Evolutionary conservation across 768 basidiomycete genomes (phyloP).

Genomic region (Phaeotremella fagi): DNA sequence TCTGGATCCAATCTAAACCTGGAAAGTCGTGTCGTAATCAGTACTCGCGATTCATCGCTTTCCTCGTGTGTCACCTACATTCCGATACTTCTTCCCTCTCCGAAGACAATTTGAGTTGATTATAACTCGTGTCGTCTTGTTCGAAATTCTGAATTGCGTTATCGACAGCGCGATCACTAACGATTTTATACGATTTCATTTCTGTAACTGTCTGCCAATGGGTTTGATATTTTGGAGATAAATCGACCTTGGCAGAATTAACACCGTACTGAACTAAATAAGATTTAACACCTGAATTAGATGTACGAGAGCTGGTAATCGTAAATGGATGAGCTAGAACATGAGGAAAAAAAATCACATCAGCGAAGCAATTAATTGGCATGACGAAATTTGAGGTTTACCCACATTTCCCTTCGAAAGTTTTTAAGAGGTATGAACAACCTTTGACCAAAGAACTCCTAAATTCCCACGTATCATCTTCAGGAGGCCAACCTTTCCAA

Average conservation of each 20-base stretch:
- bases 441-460: conserved; percentile 11
- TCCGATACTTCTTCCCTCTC: too few relatives aligned
- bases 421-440: conserved; percentile 1
- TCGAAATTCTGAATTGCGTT: background rate
- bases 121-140: too few relatives aligned
- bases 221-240: conserved; percentile 5
- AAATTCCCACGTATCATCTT: conserved; percentile 31
- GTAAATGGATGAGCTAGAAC: conserved; percentile 10
- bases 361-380: background rate
- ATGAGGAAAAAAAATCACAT: background rate
- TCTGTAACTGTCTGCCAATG: conserved; percentile 11
- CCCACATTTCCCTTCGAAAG: conserved; percentile 21
- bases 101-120: too few relatives aligned
- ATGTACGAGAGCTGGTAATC: conserved; percentile 3
- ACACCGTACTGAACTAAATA: conserved; percentile 15
- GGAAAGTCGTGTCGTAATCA: conserved; percentile 3
- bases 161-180: background rate
- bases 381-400: too few relatives aligned
- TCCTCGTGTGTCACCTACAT: too few relatives aligned
- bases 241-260: background rate
- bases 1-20: too few relatives aligned
- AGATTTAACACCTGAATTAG: background rate
- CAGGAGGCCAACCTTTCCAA: conserved; percentile 27
- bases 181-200: background rate
- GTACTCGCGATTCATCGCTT: background rate